Evolutionary conservation across 345 rosid genomes (phyloP).

Genomic region (Atalantia buxifolia): DNA sequence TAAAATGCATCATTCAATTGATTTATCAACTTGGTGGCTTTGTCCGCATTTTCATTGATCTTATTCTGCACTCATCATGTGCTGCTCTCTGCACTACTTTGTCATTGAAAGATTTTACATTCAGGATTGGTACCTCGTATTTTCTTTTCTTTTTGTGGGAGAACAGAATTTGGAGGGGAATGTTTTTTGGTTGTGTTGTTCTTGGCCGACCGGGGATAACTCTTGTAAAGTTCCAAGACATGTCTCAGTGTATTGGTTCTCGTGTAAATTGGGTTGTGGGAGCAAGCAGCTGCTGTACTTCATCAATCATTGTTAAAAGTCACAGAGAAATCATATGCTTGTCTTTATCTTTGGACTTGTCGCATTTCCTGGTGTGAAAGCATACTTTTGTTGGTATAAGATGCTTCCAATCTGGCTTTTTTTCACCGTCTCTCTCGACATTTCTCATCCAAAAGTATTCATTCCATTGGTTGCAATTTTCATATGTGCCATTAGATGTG

Average conservation of each 20-base stretch:
- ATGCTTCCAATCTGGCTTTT: neutral
- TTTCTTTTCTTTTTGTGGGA: neutral
- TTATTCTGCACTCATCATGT: neutral
- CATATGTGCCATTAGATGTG: neutral
- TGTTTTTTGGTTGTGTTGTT: neutral
- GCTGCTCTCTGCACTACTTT: neutral
- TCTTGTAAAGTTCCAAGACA: neutral
- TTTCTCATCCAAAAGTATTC: neutral
- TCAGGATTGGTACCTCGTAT: neutral
- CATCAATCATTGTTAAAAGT: neutral
- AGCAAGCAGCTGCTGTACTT: neutral
- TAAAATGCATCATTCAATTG: neutral
- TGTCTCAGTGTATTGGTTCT: neutral
- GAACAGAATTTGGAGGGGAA: neutral
- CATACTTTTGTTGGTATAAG: neutral
- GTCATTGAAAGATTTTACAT: neutral
- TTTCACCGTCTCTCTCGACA: neutral
- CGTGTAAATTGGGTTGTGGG: neutral
- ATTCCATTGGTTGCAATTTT: neutral
- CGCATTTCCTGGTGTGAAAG: neutral
- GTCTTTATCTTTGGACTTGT: neutral
- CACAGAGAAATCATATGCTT: neutral
- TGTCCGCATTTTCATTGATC: neutral
- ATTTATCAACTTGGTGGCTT: neutral
- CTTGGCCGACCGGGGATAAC: neutral